These are phyloP conservation scores for Talaromyces rugulosus DNA, from an alignment of 2,329 filamentous ascomycete species.

Conservation along the genomic window DNA sequence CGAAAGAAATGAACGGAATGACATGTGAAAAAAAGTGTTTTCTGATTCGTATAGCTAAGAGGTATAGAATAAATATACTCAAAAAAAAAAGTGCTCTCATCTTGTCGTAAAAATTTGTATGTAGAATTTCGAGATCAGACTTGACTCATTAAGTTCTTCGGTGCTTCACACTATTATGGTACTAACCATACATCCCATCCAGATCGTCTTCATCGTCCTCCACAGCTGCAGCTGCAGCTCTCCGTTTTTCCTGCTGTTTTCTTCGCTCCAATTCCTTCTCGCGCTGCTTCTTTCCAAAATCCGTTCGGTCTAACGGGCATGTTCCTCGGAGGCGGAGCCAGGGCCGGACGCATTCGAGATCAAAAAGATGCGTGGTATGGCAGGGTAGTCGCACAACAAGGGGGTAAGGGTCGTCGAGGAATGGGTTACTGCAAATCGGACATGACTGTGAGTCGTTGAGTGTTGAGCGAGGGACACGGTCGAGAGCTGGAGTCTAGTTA, in stretches of 20 bases:
- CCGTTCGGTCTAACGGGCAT: constrained; percentile 59
- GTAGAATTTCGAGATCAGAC: neutral
- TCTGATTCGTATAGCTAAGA: constrained; percentile 8
- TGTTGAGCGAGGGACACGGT: constrained; percentile 54
- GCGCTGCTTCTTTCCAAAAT: constrained; percentile 53
- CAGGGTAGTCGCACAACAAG: constrained; percentile 61
- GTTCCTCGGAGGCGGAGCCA: constrained; percentile 63
- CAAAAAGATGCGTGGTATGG: constrained; percentile 59
- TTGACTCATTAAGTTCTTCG: neutral
- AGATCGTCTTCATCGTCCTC: constrained; percentile 41
- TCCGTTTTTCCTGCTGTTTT: constrained; percentile 46
- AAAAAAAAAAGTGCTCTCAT: neutral
- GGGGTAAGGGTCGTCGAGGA: constrained; percentile 61
- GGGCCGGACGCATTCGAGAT: constrained; percentile 61
- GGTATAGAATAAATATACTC: neutral
- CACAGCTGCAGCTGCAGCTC: constrained; percentile 18
- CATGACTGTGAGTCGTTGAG: constrained; percentile 52
- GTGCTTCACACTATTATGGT: neutral
- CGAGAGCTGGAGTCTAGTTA: constrained; percentile 41
- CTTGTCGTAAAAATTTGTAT: neutral
- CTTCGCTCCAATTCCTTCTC: constrained; percentile 50
- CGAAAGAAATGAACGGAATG: neutral
- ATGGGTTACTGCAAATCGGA: constrained; percentile 58
- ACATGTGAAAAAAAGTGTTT: constrained; percentile 1
- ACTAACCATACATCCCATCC: constrained; percentile 46